Conservation (phyloP, 345 rosid species). For the Camelina neglecta region DNA sequence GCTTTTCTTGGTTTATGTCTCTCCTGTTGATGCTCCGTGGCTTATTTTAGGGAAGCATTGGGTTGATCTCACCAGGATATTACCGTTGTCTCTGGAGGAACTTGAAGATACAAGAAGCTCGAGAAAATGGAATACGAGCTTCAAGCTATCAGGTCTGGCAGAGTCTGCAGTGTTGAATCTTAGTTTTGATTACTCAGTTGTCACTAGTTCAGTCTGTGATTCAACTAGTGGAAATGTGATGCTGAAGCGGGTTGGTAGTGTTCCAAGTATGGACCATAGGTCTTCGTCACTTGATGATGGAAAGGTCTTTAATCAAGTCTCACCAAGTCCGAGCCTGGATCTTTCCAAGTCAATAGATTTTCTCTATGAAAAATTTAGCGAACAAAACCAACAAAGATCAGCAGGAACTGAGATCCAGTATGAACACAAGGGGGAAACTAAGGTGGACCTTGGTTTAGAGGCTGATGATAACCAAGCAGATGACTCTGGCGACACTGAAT, state of each 20-base stretch:
- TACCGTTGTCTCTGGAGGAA: conserved; percentile 76
- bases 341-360: conserved; percentile 67
- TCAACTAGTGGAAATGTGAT: conserved; percentile 38
- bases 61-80: conserved; percentile 79
- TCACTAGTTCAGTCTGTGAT: conserved; percentile 46
- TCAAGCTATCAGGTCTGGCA: conserved; percentile 66
- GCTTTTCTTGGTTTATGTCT: conserved; percentile 59
- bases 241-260: conserved; percentile 57
- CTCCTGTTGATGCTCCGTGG: conserved; percentile 53
- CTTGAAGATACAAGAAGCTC: conserved; percentile 60
- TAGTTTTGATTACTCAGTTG: conserved; percentile 65
- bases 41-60: conserved; percentile 64
- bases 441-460: conserved; percentile 37
- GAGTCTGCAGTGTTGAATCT: conserved; percentile 70
- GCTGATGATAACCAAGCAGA: conserved; percentile 41
- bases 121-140: conserved; percentile 78
- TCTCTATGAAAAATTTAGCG: conserved; percentile 67
- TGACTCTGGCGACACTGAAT: conserved; percentile 48
- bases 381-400: conserved; percentile 46
- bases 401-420: conserved; percentile 25
- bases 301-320: conserved; percentile 48
- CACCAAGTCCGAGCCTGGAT: conserved; percentile 54
- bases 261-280: conserved; percentile 49
- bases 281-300: conserved; percentile 52
- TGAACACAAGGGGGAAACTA: conserved; percentile 29